Base-by-base conservation (phyloP, 306 rosid genomes). In the Fagus crenata region DNA sequence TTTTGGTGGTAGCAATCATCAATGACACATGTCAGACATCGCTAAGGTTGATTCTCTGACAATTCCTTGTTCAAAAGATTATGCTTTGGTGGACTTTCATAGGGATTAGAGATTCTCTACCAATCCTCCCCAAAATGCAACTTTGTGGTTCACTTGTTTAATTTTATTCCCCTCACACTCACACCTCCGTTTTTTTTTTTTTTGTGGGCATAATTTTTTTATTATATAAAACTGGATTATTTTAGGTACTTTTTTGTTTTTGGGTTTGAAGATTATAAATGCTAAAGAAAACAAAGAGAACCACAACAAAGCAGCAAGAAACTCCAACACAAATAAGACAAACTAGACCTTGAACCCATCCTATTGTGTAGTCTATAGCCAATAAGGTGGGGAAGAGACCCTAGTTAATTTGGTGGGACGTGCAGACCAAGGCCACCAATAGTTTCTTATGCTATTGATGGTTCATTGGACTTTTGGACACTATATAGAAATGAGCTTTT, bases 21-120 rank as follows among this genome's bases (percentile, higher is more conserved):
- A 9, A 7, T 1, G 41, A 73, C 82, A 77, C 74, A 13, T 74
- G 87, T 73, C 68, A 40, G 49, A 37, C 59, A 72, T 69, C 7
- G 49, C 54, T 28, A 42, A 32, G 55, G 22, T 46, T 68, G 75
- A 61, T 60, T 81, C 82, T 84, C 83, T 84, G 82, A 86, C 87
- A 67, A 56, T 81, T 59, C 77, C 69, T 71, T 53, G 61, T 37
- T 81, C 15, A 59, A 77, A 75, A 80, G 82, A 71, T 71, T 79
- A 37, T 81, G 75, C 83, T 71, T 78, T 77, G 75, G 51, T 60
- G 69, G 84, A 37, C 54, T 77, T 79, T 72, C 72, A 69, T 77
- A 18, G 81, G 78, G 88, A 75, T 81, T 72, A 7, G 75, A 80
- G 79, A 83, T 74, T 84, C 84, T 75, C 37, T 39, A 78, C 6